A percentile compares a stretch with the other conserved stretches of the same genome.
Evolutionary conservation across 352 stramenopile species (phyloP).

Genomic region (Globisporangium mamillatum): DNA sequence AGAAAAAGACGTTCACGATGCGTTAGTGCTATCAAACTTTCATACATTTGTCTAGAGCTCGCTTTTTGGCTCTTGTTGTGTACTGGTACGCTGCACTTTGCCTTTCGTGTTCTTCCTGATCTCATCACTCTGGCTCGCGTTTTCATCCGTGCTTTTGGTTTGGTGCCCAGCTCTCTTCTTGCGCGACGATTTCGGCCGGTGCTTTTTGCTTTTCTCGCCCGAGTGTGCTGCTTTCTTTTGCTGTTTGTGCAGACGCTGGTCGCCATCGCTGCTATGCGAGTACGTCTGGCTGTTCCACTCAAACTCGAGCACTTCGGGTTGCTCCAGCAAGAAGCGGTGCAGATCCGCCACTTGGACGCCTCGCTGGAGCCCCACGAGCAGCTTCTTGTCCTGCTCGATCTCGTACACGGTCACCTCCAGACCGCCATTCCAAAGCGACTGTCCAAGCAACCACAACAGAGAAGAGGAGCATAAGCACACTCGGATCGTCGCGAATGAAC

Average conservation of each 20-base stretch:
- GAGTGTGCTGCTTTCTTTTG: conserved; percentile 21
- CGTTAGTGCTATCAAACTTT: neutral
- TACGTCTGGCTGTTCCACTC: conserved; percentile 63
- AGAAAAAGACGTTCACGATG: neutral
- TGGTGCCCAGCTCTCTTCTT: neutral
- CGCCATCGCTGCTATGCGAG: neutral
- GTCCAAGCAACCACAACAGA: neutral
- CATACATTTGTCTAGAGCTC: conserved; percentile 12
- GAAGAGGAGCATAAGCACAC: neutral
- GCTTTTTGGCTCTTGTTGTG: conserved; percentile 8
- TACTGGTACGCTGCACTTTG: conserved; percentile 6
- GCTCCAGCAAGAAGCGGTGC: conserved; percentile 44
- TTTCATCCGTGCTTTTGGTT: conserved; percentile 17
- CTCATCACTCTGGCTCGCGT: neutral
- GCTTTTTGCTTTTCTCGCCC: neutral
- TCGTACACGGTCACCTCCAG: conserved; percentile 72
- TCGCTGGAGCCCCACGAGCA: conserved; percentile 68
- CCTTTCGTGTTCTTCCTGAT: conserved; percentile 4
- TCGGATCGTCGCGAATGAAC: neutral
- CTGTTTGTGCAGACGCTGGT: conserved; percentile 1
- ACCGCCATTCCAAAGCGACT: conserved; percentile 77
- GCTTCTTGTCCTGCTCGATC: conserved; percentile 43
- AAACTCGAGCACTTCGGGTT: conserved; percentile 53
- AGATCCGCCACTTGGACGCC: conserved; percentile 48
- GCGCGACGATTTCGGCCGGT: neutral